Evolutionary conservation across 805 yeast genomes (phyloP), one percentile per base, ranked within the genome.

Genomic region (Sungouiella blattae): DNA sequence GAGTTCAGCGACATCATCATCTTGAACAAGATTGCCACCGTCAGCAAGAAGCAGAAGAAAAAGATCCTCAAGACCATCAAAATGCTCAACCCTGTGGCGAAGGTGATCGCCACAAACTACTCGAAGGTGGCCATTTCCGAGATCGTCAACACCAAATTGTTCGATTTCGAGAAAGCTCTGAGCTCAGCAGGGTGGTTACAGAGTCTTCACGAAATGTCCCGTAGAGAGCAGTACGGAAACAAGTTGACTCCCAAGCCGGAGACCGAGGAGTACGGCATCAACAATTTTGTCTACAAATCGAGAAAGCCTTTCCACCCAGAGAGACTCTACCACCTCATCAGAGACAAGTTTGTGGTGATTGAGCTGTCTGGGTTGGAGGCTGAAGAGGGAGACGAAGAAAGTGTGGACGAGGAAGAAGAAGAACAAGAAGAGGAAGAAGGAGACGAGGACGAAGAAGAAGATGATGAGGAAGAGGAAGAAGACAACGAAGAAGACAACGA

Each of bases 1-100:
- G 75, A 70, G 40, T 70, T 70, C 41, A 53, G 74, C 0, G 71
- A 70, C 41, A 67, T 69, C 15, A 53, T 70, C n/a, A 53, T 70
- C 26, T 41, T 70, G 29, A 70, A 70, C 46, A 70, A 70, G 44
- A 43, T 59, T 3, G 50, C 58, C 5, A 35, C 51, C 7, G 50
- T 67, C 13, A 45, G 51, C 15, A 53, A 52, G 35, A 52, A 49
- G 30, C 43, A 57, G 27, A 36, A 40, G 22, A 42, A 44, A 16
- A 58, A 55, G 37, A 62, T 70, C 30, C 44, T 39, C 28, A 49
- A 54, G 18, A 57, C 67, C 28, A 53, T 70, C 26, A 48, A 53
- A 11, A 43, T 57, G 2, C 52, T 70, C 35, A 70, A 70, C 37
- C 75, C 74, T 5, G 56, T 59, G 12, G 75, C 75, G n/a, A 61